A percentile compares a stretch with the other conserved stretches of the same genome.
Conservation (phyloP, 305 asterid genomes). For the Solanum chacoense region DNA sequence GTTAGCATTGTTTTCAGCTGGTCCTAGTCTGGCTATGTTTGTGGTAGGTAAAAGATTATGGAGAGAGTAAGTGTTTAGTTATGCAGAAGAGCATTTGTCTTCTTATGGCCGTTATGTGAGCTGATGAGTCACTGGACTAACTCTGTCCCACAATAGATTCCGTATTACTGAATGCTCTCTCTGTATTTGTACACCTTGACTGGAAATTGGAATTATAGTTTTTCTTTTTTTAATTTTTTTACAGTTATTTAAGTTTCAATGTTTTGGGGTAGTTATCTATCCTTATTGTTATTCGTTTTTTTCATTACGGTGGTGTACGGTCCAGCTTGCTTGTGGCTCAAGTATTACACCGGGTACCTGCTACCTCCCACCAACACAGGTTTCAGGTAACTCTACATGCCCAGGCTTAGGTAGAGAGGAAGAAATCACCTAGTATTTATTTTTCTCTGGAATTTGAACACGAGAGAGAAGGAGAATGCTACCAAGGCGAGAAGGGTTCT, state of each 20-base stretch:
- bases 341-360: background rate
- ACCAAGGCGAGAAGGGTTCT: background rate
- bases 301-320: background rate
- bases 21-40: background rate
- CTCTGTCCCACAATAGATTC: background rate
- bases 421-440: background rate
- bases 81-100: background rate
- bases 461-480: background rate
- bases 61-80: background rate
- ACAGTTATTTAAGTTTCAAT: background rate
- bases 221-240: no score
- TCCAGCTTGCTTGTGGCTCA: background rate
- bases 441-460: background rate
- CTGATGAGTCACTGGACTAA: background rate
- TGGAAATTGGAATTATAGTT: background rate
- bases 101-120: background rate
- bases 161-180: background rate
- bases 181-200: background rate
- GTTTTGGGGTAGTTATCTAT: background rate
- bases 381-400: background rate
- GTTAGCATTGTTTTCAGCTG: background rate
- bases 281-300: background rate
- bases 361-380: background rate
- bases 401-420: background rate
- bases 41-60: background rate